phyloP scores from a whole-genome alignment of 176 grass and related monocot genomes.

The Alopecurus myosuroides region DNA sequence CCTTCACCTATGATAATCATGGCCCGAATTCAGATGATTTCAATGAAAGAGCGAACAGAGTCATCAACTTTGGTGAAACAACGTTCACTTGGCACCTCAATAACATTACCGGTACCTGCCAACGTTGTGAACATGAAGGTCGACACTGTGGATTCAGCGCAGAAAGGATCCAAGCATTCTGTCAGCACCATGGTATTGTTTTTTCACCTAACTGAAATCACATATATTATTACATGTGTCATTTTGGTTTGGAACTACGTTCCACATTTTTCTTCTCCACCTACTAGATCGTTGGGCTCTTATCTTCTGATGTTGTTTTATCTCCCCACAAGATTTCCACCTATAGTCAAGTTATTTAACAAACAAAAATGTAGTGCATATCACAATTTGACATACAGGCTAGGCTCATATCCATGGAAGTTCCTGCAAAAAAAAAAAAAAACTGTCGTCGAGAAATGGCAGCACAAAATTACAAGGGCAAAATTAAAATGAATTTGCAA shows the following conservation, averaged over 20 bases:
- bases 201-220: not conserved
- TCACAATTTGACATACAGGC: not conserved
- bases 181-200: not conserved
- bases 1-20: not conserved
- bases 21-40: not conserved
- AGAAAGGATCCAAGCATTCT: slow-evolving; percentile 25
- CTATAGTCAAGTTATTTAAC: not conserved
- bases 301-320: not conserved
- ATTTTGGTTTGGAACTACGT: not conserved
- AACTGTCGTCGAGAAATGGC: no score
- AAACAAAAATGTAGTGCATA: not conserved
- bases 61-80: slow-evolving; percentile 18
- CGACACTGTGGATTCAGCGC: slow-evolving; percentile 29
- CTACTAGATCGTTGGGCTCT: not conserved
- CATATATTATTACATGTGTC: not conserved
- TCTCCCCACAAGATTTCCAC: not conserved
- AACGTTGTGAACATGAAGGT: slow-evolving; percentile 5
- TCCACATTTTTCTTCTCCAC: not conserved
- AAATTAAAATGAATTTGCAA: no score
- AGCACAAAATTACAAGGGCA: no score
- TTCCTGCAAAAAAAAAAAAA: no score
- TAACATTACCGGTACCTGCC: slow-evolving; percentile 11
- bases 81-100: slow-evolving; percentile 1
- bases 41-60: not conserved
- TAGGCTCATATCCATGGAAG: no score